Percentiles rank a stretch among this genome's conserved stretches.
phyloP scores from a whole-genome alignment of 495 filamentous ascomycete genomes.

The Aspergillus egyptiacus region DNA sequence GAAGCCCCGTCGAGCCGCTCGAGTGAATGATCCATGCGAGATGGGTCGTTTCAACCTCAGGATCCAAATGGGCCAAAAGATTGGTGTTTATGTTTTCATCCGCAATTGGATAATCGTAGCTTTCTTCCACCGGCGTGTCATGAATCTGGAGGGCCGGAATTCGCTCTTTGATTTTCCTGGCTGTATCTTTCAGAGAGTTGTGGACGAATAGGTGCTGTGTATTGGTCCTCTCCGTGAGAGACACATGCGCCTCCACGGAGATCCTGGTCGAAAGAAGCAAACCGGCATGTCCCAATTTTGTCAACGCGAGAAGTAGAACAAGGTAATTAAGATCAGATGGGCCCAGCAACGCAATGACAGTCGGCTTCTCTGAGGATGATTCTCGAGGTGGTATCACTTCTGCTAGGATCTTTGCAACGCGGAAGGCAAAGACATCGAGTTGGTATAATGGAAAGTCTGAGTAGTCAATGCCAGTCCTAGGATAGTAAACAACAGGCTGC shows the following conservation, averaged over 20 bases:
- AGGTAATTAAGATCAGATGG: conserved; percentile 37
- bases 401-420: conserved; percentile 23
- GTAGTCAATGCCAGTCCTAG: conserved; percentile 24
- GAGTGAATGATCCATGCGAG: conserved; percentile 50
- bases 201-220: conserved; percentile 29
- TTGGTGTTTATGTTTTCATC: conserved; percentile 16
- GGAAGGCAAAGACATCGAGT: conserved; percentile 29
- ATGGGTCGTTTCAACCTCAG: conserved; percentile 24
- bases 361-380: conserved; percentile 24
- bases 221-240: conserved; percentile 32
- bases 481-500: conserved; percentile 29
- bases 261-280: conserved; percentile 41
- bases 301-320: conserved; percentile 35
- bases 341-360: conserved; percentile 36
- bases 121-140: conserved; percentile 15
- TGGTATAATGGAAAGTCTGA: conserved; percentile 28
- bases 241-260: conserved; percentile 35
- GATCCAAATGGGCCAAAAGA: conserved; percentile 17
- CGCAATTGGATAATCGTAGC: conserved; percentile 17
- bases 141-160: conserved; percentile 14
- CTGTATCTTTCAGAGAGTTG: conserved; percentile 19
- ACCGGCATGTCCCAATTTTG: conserved; percentile 37
- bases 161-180: conserved; percentile 19
- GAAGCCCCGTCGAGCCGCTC: conserved; percentile 54
- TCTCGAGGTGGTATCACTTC: conserved; percentile 14